Base-by-base conservation (phyloP, 441 rosid genomes). In the Arabidopsis hybrid region DNA sequence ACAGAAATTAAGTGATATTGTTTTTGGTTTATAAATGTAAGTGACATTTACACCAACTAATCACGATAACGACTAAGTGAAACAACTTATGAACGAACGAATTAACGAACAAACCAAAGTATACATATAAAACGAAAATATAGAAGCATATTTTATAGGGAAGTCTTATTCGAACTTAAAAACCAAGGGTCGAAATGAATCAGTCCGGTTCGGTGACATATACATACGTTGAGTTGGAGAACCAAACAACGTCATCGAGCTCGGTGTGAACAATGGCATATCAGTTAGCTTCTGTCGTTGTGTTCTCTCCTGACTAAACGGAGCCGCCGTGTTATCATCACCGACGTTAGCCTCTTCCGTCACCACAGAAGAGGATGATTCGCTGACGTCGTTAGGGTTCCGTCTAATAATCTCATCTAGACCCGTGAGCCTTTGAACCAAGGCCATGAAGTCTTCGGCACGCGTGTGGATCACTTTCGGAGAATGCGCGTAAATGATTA, bases 361-460 rank as follows among this genome's bases (percentile, higher is more conserved):
- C 14, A 68, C 26, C n/a, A 65, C 82, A 2, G 87, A 80, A 62
- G 80, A 79, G 2, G 86, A n/a, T 13, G 86, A n/a, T 7, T 78
- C 77, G 53, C 50, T 78, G 4, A 60, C 36, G 35, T 43, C 51
- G 52, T 56, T 70, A 53, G 38, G n/a, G 69, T 46, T 56, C 18
- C 62, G 56, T 29, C 51, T 74, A 18, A 17, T 59, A 55, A 61
- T 16, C 46, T 46, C 40, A 1, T 58, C 46, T 6, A 46, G 63
- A 36, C 92, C 90, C 0, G 92, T 88, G 12, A 88, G 90, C 65
- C 74, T 80, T 49, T 88, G 92, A 71, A 88, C 90, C 75, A 88
- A 69, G n/a, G 86, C 83, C 92, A 86, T 88, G 81, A 88, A 88
- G 61, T 88, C 89, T 29, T 76, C 79, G 0, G 92, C 82, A 7